Evolutionary conservation across 2,329 filamentous ascomycete genomes (phyloP).

Genomic region (Ophiostoma sp.): DNA sequence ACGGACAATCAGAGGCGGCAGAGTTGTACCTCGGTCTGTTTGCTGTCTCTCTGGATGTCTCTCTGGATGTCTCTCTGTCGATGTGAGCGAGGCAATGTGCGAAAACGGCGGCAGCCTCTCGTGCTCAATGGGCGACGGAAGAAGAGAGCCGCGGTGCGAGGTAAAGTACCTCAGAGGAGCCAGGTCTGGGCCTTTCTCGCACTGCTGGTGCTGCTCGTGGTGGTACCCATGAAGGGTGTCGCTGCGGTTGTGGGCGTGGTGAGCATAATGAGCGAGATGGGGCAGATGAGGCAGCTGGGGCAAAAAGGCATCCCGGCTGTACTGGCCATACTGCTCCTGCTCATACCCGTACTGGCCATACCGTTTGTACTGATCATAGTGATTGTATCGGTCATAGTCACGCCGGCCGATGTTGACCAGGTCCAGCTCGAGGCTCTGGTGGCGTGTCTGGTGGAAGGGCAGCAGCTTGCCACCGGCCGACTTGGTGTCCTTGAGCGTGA

Average conservation of each 20-base stretch:
- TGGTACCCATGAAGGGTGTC: not conserved
- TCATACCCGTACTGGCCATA: not conserved
- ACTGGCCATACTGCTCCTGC: not conserved
- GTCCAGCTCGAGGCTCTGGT: not conserved
- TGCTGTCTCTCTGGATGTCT: not conserved
- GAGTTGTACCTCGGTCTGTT: not conserved
- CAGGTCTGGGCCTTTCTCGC: not conserved
- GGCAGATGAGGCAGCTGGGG: too few species aligned
- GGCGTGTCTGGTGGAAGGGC: not conserved
- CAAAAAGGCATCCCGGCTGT: not conserved
- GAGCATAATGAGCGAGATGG: too few species aligned
- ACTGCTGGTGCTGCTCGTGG: not conserved
- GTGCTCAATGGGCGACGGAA: slow-evolving; percentile 17
- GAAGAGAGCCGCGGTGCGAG: not conserved
- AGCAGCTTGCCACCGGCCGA: not conserved
- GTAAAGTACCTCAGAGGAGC: slow-evolving; percentile 10
- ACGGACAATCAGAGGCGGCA: not conserved
- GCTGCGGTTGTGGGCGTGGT: not conserved
- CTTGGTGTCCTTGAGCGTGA: not conserved
- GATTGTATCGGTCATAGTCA: not conserved
- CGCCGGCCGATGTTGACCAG: too few species aligned
- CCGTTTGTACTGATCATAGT: not conserved
- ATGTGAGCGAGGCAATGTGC: slow-evolving; percentile 2
- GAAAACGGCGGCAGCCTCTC: slow-evolving; percentile 23
- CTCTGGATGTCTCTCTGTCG: not conserved